Percentiles rank a stretch among this genome's conserved stretches.
phyloP scores from a whole-genome alignment of 164 flowering plant species.

The Nymphaea thermarum region DNA sequence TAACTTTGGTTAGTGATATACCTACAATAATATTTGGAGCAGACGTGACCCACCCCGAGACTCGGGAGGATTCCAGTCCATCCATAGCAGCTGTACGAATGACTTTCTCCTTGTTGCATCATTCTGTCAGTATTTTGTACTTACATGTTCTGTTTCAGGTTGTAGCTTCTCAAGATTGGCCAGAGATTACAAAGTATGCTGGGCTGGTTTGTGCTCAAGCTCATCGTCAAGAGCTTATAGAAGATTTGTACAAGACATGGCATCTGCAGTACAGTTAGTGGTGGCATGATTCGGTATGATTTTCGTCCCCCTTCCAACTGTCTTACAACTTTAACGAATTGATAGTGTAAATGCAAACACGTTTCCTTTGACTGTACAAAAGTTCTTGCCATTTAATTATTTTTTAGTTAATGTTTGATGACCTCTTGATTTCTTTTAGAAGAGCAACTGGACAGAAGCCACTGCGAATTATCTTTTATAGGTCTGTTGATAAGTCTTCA shows the following conservation, averaged over 20 bases:
- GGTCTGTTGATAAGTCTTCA: slow-evolving; percentile 23
- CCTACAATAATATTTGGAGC: slow-evolving; percentile 89
- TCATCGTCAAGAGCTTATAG: slow-evolving; percentile 22
- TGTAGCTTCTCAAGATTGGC: slow-evolving; percentile 24
- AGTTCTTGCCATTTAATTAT: no score
- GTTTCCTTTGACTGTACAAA: no score
- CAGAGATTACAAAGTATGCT: slow-evolving; percentile 17
- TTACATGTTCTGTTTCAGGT: slow-evolving; percentile 8
- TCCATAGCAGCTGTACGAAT: slow-evolving; percentile 66
- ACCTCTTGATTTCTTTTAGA: slow-evolving; percentile 40
- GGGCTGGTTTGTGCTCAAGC: slow-evolving; percentile 24
- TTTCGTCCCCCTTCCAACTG: no score
- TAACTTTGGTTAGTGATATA: slow-evolving; percentile 73
- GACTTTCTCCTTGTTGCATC: no score
- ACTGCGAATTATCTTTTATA: slow-evolving; percentile 62
- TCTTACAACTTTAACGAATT: no score
- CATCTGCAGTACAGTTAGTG: slow-evolving; percentile 11
- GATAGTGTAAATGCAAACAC: no score
- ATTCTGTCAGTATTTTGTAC: background rate
- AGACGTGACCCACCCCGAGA: slow-evolving; percentile 83
- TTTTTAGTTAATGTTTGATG: slow-evolving; percentile 10
- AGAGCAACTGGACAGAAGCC: slow-evolving; percentile 45
- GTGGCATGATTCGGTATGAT: slow-evolving; percentile 21
- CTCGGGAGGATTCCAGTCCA: slow-evolving; percentile 79
- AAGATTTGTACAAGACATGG: slow-evolving; percentile 21